These are phyloP conservation scores for Russula brevipes DNA, from an alignment of 768 basidiomycete genomes.

Conservation along the genomic window DNA sequence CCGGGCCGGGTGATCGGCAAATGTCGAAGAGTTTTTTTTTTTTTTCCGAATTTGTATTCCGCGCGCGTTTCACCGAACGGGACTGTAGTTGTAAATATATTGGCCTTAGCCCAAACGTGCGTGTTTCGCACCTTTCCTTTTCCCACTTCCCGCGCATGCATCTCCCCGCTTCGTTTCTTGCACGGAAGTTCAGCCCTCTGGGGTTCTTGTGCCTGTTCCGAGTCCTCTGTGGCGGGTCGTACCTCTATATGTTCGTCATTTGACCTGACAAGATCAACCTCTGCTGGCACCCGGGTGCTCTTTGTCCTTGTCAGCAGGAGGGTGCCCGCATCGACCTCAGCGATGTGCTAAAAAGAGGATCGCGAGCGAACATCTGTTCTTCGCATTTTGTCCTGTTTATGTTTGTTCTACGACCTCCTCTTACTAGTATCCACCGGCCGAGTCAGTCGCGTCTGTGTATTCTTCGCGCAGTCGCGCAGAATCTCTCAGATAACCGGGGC, in stretches of 20 bases:
- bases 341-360: neutral
- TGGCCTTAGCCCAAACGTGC: no score
- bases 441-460: conserved; percentile 8
- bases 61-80: no score
- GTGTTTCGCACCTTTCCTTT: no score
- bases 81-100: no score
- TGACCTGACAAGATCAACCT: neutral
- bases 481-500: conserved; percentile 54
- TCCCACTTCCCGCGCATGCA: no score
- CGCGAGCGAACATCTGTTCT: conserved; percentile 7
- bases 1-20: no score
- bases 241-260: neutral
- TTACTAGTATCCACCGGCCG: neutral
- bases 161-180: neutral
- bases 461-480: conserved; percentile 34
- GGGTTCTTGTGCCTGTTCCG: neutral
- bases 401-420: neutral
- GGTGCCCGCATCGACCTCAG: neutral
- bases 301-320: neutral
- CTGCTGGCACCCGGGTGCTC: neutral
- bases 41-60: no score
- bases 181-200: neutral
- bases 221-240: neutral
- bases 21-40: no score
- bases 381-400: neutral